Conservation (phyloP, 176 grass and related monocot genomes). For the Cenchrus fungigraminus region DNA sequence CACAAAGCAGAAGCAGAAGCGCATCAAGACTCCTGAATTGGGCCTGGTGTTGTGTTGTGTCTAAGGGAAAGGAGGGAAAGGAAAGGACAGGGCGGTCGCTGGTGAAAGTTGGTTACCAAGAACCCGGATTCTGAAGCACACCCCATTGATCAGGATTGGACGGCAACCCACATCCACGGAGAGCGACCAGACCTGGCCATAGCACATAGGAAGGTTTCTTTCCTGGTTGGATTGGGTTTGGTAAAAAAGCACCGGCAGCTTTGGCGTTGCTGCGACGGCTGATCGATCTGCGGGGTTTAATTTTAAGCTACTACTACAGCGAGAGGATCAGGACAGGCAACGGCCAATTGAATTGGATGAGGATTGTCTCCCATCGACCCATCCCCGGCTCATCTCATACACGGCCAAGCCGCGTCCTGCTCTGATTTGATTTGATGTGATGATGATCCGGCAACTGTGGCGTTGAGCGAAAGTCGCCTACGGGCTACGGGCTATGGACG, state of each 20-base stretch:
- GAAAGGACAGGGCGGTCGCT: neutral
- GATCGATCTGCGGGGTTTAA: too few relatives aligned
- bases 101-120: constrained; percentile 2
- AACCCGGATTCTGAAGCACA: constrained; percentile 16
- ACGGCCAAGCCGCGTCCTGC: neutral
- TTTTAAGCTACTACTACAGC: too few relatives aligned
- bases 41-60: neutral
- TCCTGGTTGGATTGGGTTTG: neutral
- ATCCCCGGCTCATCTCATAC: neutral
- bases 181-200: neutral
- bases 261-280: too few relatives aligned
- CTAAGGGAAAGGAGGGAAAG: neutral
- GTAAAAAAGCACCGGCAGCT: neutral
- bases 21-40: neutral
- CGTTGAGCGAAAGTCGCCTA: too few relatives aligned
- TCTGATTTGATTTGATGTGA: neutral
- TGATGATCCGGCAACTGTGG: too few relatives aligned
- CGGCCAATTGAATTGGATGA: neutral
- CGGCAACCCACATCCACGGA: neutral
- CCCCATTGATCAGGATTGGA: neutral
- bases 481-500: too few relatives aligned
- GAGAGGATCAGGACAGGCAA: neutral
- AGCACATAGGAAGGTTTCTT: neutral
- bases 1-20: neutral
- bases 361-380: neutral